phyloP scores from a whole-genome alignment of 371 early-diverging fungal species.

The Actinomortierella wolfii region DNA sequence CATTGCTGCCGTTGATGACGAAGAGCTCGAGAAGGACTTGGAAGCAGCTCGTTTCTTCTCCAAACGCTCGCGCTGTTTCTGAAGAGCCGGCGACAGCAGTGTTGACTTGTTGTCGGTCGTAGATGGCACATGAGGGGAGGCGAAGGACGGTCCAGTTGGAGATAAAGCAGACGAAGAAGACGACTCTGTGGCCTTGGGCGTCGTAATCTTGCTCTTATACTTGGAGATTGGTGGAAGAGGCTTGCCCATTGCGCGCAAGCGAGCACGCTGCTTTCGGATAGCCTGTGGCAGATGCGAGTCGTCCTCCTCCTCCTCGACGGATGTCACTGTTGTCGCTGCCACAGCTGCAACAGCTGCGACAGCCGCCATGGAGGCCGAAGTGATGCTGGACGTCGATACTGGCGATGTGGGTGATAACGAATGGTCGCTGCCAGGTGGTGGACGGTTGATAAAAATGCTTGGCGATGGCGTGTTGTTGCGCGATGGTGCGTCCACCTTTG shows the following conservation, averaged over 20 bases:
- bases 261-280: conserved; percentile 41
- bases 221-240: conserved; percentile 40
- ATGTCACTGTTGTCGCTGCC: background rate
- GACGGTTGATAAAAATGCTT: no score
- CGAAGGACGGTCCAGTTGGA: background rate
- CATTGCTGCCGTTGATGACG: no score
- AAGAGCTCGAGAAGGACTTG: no score
- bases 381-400: background rate
- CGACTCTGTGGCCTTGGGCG: background rate
- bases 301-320: conserved; percentile 14
- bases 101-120: conserved; percentile 11
- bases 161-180: background rate
- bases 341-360: background rate
- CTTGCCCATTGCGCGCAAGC: conserved; percentile 36
- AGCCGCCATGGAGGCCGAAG: background rate
- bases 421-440: no score
- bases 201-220: conserved; percentile 21
- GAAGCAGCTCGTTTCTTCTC: conserved; percentile 33
- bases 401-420: no score
- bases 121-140: background rate
- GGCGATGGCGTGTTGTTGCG: no score
- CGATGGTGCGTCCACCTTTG: no score
- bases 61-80: conserved; percentile 31
- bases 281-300: conserved; percentile 40
- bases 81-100: conserved; percentile 28